A percentile compares a stretch with the other conserved stretches of the same genome.
Conservation (phyloP, 1,284 basidiomycete species). For the Peniophora sp. region DNA sequence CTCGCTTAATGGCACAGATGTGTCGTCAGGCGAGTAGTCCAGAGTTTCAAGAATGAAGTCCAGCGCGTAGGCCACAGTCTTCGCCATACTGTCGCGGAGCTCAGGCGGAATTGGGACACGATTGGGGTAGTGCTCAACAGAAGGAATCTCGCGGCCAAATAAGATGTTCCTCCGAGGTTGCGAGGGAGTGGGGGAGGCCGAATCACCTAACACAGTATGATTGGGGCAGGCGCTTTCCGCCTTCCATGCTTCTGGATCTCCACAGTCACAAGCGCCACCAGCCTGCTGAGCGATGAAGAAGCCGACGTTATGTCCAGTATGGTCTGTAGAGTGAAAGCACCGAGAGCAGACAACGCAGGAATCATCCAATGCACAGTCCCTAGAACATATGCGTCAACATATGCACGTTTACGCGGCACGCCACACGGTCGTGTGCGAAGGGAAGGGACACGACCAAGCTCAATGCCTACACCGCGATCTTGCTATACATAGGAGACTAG, state of each 20-base stretch:
- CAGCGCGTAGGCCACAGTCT: slow-evolving; percentile 70
- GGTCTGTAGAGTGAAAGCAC: slow-evolving; percentile 82
- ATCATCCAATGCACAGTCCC: slow-evolving; percentile 85
- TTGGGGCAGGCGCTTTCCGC: slow-evolving; percentile 58
- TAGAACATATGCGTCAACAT: no score
- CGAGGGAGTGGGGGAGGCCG: slow-evolving; percentile 21
- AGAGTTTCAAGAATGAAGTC: slow-evolving; percentile 85
- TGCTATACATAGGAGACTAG: neutral
- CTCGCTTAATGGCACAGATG: slow-evolving; percentile 59
- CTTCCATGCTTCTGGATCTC: slow-evolving; percentile 83
- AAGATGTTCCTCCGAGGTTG: slow-evolving; percentile 25
- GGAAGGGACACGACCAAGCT: no score
- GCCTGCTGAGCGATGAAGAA: slow-evolving; percentile 89
- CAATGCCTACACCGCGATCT: no score
- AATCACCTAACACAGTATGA: slow-evolving; percentile 34
- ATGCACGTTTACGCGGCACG: no score
- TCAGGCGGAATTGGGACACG: slow-evolving; percentile 52
- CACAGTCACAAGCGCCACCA: slow-evolving; percentile 90
- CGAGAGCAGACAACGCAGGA: slow-evolving; percentile 83
- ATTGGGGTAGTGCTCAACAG: slow-evolving; percentile 50
- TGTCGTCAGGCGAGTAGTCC: slow-evolving; percentile 80
- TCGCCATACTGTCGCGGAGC: slow-evolving; percentile 63
- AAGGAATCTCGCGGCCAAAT: slow-evolving; percentile 41
- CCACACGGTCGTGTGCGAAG: no score
- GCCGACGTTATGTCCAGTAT: slow-evolving; percentile 81